phyloP scores from a whole-genome alignment of 441 rosid genomes.

The Mallotus repandus region DNA sequence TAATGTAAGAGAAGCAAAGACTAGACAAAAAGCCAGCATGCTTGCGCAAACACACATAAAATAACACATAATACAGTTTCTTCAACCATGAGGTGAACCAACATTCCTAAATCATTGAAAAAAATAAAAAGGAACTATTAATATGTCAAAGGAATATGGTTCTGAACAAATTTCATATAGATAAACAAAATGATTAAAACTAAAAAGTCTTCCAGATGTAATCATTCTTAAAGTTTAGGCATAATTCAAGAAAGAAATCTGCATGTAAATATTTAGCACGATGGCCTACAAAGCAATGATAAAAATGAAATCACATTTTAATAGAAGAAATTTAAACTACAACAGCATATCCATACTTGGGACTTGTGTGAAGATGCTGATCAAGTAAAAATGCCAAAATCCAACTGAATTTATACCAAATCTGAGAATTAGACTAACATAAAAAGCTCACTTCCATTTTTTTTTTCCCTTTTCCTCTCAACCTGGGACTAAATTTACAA shows the following conservation, averaged over 20 bases:
- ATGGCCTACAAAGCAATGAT: background rate
- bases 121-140: background rate
- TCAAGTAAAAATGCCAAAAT: background rate
- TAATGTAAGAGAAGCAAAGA: background rate
- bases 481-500: background rate
- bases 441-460: background rate
- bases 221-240: slow-evolving; percentile 4
- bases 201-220: background rate
- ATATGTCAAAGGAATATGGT: background rate
- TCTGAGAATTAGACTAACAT: background rate
- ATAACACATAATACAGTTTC: background rate
- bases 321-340: too few species aligned
- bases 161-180: background rate
- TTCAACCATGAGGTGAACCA: background rate
- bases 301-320: background rate
- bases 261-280: background rate
- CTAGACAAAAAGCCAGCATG: background rate
- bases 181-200: background rate
- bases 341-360: too few species aligned
- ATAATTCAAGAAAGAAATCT: background rate
- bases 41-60: background rate
- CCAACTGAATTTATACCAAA: background rate
- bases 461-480: background rate
- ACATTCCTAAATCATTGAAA: background rate
- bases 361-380: too few species aligned